These are phyloP conservation scores for Musa itinerans DNA, from an alignment of 176 grass and related monocot genomes.

Conservation along the genomic window DNA sequence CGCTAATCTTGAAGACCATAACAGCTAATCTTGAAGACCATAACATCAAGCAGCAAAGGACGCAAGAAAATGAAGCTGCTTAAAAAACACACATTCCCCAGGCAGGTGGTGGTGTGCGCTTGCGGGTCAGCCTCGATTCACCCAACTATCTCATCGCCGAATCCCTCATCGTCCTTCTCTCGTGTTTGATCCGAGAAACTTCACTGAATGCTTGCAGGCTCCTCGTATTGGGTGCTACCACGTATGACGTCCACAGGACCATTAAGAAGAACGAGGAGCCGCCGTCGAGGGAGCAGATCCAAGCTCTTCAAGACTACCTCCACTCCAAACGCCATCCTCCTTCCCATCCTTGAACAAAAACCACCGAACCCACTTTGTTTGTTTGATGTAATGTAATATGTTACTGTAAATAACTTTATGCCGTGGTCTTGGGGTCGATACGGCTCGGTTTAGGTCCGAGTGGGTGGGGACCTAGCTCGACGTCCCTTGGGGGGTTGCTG, in stretches of 20 bases:
- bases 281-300: slow-evolving; percentile 62
- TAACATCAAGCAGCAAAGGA: neutral
- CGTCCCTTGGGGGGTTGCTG: too few relatives aligned
- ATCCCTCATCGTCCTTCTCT: neutral
- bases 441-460: too few relatives aligned
- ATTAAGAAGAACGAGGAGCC: slow-evolving; percentile 70
- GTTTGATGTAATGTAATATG: neutral
- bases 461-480: too few relatives aligned
- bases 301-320: slow-evolving; percentile 53
- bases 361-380: neutral
- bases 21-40: too few relatives aligned
- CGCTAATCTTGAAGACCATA: too few relatives aligned
- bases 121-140: slow-evolving; percentile 31
- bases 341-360: neutral
- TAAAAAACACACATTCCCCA: slow-evolving; percentile 51
- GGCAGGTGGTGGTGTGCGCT: slow-evolving; percentile 41
- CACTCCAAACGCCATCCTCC: slow-evolving; percentile 33
- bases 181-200: neutral
- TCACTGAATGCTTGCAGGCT: slow-evolving; percentile 22
- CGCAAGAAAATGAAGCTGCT: slow-evolving; percentile 37
- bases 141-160: neutral
- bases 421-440: too few relatives aligned
- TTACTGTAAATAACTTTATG: too few relatives aligned
- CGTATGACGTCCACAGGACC: slow-evolving; percentile 84
- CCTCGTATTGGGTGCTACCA: slow-evolving; percentile 62